Conservation (phyloP, 1,139 yeast species). For the Yueomyces sp. region DNA sequence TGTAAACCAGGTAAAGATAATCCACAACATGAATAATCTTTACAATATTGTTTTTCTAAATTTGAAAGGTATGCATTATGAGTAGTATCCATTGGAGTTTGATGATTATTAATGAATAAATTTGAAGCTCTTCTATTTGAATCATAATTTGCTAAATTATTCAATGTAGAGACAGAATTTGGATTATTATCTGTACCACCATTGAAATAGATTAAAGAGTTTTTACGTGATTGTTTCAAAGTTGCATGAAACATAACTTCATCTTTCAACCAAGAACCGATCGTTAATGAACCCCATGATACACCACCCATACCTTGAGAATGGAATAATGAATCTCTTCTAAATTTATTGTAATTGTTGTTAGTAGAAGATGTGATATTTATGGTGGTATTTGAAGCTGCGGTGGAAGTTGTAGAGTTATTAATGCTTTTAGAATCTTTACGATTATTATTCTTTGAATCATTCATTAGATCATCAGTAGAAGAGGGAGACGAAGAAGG, state of each 20-base stretch:
- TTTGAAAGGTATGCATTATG: slow-evolving; percentile 73
- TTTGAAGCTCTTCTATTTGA: not conserved
- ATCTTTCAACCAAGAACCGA: slow-evolving; percentile 92
- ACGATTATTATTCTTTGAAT: no score
- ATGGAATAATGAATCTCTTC: slow-evolving; percentile 81
- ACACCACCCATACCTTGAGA: slow-evolving; percentile 97
- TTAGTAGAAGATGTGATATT: slow-evolving; percentile 18
- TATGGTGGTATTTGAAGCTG: no score
- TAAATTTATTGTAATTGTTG: slow-evolving; percentile 33
- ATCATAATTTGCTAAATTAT: not conserved
- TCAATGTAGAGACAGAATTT: not conserved
- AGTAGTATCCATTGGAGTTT: slow-evolving; percentile 45
- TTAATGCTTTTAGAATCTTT: no score
- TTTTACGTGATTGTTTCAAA: slow-evolving; percentile 2
- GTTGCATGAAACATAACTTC: slow-evolving; percentile 45
- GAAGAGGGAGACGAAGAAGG: no score
- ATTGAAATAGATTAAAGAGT: not conserved
- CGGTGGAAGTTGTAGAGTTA: no score
- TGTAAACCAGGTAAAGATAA: slow-evolving; percentile 83
- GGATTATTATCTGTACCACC: not conserved
- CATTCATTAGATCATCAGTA: no score
- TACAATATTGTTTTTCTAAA: slow-evolving; percentile 89
- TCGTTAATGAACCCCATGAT: slow-evolving; percentile 94
- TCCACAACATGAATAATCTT: slow-evolving; percentile 94
- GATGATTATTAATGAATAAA: slow-evolving; percentile 28